Conservation (phyloP, 106 monocot genomes). For the Phalaenopsis equestris region DNA sequence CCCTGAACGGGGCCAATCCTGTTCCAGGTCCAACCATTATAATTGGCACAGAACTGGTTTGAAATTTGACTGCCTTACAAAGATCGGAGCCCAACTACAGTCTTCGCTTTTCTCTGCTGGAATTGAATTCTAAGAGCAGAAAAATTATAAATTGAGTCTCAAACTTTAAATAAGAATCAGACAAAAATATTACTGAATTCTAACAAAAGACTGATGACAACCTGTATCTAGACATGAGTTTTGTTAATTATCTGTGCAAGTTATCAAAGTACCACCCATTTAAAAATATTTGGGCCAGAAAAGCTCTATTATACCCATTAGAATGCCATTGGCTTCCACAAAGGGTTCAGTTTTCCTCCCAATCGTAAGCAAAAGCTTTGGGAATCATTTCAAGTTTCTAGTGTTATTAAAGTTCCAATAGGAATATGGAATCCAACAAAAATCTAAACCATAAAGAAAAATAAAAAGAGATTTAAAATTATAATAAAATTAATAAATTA, state of each 20-base stretch:
- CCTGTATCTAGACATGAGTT: no score
- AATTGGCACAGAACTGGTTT: constrained; percentile 62
- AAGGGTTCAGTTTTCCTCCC: not conserved
- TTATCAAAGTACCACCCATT: no score
- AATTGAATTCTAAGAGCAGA: constrained; percentile 36
- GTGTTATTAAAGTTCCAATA: not conserved
- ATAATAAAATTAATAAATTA: not conserved
- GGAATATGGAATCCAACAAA: not conserved
- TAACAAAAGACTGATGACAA: not conserved
- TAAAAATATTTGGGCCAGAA: no score
- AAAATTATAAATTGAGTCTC: not conserved
- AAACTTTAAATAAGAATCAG: not conserved
- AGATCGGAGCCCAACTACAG: constrained; percentile 79
- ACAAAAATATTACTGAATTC: not conserved
- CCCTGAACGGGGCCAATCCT: constrained; percentile 87
- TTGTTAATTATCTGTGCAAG: no score
- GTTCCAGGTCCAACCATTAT: constrained; percentile 95
- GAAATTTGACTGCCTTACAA: constrained; percentile 85
- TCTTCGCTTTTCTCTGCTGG: constrained; percentile 41
- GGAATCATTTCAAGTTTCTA: not conserved
- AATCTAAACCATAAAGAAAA: no score
- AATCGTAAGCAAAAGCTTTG: no score
- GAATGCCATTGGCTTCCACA: not conserved
- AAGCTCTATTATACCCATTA: not conserved
- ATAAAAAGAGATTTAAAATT: not conserved